These are phyloP conservation scores for Hypomyces perniciosus DNA, from an alignment of 2,329 filamentous ascomycete genomes.

Conservation along the genomic window DNA sequence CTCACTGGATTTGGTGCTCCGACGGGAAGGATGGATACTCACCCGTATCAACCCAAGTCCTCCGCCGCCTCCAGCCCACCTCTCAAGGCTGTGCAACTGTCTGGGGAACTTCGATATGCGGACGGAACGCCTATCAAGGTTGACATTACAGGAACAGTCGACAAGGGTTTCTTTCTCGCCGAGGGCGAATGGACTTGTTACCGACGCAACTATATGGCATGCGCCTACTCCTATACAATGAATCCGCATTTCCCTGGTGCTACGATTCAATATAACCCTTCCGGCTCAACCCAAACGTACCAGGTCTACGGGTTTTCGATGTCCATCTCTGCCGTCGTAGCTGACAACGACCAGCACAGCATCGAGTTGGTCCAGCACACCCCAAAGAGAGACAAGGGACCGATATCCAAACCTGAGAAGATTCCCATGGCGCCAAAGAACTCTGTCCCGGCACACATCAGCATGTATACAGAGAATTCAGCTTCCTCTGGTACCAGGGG, in stretches of 20 bases:
- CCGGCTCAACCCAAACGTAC: slow-evolving; percentile 49
- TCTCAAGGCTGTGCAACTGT: slow-evolving; percentile 42
- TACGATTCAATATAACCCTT: slow-evolving; percentile 46
- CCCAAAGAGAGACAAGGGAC: slow-evolving; percentile 84
- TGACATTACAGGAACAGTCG: slow-evolving; percentile 72
- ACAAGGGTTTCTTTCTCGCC: slow-evolving; percentile 80
- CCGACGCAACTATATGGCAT: slow-evolving; percentile 83
- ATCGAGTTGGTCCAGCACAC: slow-evolving; percentile 88
- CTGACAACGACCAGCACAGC: slow-evolving; percentile 65
- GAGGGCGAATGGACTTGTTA: slow-evolving; percentile 91
- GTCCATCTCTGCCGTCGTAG: slow-evolving; percentile 76
- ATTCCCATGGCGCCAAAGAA: slow-evolving; percentile 62
- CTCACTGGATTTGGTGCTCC: slow-evolving; percentile 39
- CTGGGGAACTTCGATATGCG: slow-evolving; percentile 57
- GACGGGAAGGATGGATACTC: slow-evolving; percentile 45
- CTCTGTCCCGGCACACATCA: slow-evolving; percentile 46
- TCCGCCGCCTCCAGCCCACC: slow-evolving; percentile 44
- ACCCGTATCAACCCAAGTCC: slow-evolving; percentile 30
- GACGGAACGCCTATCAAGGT: slow-evolving; percentile 56
- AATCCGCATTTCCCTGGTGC: slow-evolving; percentile 47
- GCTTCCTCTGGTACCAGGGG: slow-evolving; percentile 19
- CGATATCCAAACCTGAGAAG: slow-evolving; percentile 66
- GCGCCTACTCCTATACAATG: slow-evolving; percentile 71
- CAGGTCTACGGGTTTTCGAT: slow-evolving; percentile 72
- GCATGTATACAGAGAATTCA: slow-evolving; percentile 37